Percentiles rank a stretch among this genome's conserved stretches.
Evolutionary conservation across 2,329 filamentous ascomycete genomes (phyloP).

Genomic region (Plenodomus biglobosus): DNA sequence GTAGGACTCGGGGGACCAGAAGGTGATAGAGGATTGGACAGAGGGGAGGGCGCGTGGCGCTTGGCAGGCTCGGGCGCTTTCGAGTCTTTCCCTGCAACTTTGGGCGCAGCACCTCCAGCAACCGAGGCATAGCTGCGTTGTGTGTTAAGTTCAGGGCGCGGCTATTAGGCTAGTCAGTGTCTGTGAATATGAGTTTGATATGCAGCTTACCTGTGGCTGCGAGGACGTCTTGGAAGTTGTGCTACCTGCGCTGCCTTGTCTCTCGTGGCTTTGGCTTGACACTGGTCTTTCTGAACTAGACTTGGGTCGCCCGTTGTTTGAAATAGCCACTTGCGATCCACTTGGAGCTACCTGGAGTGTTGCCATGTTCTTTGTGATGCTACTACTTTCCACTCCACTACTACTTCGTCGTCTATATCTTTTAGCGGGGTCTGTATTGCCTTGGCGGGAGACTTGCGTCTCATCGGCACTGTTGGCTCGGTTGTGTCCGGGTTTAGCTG

Average conservation of each 20-base stretch:
- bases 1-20: slow-evolving; percentile 32
- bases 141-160: slow-evolving; percentile 25
- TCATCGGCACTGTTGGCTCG: slow-evolving; percentile 69
- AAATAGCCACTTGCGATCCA: slow-evolving; percentile 2
- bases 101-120: slow-evolving; percentile 11
- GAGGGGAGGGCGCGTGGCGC: slow-evolving; percentile 51
- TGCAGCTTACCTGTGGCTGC: slow-evolving; percentile 37
- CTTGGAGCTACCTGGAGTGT: slow-evolving; percentile 15
- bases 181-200: not conserved
- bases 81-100: not conserved
- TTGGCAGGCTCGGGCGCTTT: slow-evolving; percentile 46
- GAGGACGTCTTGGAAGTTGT: slow-evolving; percentile 38
- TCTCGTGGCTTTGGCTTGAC: slow-evolving; percentile 41
- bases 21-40: slow-evolving; percentile 49
- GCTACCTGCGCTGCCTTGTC: slow-evolving; percentile 45
- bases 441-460: slow-evolving; percentile 61
- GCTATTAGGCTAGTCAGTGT: slow-evolving; percentile 12
- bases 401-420: slow-evolving; percentile 81
- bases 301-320: slow-evolving; percentile 24
- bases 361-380: slow-evolving; percentile 19
- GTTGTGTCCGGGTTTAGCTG: slow-evolving; percentile 52
- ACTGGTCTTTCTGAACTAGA: slow-evolving; percentile 36
- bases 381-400: slow-evolving; percentile 60
- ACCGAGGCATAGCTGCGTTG: slow-evolving; percentile 22
- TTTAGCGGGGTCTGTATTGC: slow-evolving; percentile 67